Percentiles rank a stretch among this genome's conserved stretches.
Evolutionary conservation across 495 filamentous ascomycete species (phyloP).

Genomic region (Rostrohypoxylon terebratum): DNA sequence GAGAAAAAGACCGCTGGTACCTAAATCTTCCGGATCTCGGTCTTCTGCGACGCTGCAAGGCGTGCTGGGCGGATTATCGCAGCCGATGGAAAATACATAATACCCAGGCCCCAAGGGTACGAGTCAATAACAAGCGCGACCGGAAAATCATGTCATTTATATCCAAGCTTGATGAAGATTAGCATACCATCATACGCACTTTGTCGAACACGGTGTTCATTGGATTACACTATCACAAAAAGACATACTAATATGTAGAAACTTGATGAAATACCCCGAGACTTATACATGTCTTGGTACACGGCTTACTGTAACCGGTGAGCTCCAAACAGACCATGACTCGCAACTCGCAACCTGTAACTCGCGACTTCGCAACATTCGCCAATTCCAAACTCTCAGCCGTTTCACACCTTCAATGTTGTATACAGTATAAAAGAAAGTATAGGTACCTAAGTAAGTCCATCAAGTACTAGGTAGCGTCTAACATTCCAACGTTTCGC

Average conservation of each 20-base stretch:
- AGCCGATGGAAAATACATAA: neutral
- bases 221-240: neutral
- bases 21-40: conserved; percentile 9
- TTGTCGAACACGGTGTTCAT: conserved; percentile 7
- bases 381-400: conserved; percentile 10
- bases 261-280: neutral
- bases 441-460: too few relatives aligned
- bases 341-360: neutral
- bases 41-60: conserved; percentile 2
- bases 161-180: conserved; percentile 6
- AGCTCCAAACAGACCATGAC: neutral
- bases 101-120: conserved; percentile 1
- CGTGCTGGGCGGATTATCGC: neutral
- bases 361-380: neutral
- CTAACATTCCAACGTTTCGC: conserved; percentile 31
- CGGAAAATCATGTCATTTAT: conserved; percentile 1
- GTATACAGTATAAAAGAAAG: conserved; percentile 19
- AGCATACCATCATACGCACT: neutral
- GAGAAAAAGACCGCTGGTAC: neutral
- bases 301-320: conserved; percentile 20
- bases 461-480: too few relatives aligned
- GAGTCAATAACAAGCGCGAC: conserved; percentile 3
- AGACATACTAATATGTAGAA: too few relatives aligned
- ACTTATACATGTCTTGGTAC: conserved; percentile 3
- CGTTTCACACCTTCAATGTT: conserved; percentile 25